Conservation (phyloP, 208 protist genomes). For the Leptomonas pyrrhocoris region DNA sequence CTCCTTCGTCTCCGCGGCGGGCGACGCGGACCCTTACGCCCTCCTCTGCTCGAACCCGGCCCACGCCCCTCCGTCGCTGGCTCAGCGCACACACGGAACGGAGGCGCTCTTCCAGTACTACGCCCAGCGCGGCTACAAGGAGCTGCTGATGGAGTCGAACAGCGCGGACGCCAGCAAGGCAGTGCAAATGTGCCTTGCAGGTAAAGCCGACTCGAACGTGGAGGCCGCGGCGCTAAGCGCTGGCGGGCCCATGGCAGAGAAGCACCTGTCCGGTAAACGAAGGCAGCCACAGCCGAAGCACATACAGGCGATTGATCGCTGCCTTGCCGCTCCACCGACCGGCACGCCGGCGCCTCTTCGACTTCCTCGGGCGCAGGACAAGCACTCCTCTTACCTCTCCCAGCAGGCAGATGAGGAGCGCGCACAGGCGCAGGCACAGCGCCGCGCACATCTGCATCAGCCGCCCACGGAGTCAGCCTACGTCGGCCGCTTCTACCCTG, state of each 20-base stretch:
- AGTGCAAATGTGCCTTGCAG: slow-evolving; percentile 21
- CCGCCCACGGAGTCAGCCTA: slow-evolving; percentile 20
- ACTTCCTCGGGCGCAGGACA: slow-evolving; percentile 20
- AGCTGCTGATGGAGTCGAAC: slow-evolving; percentile 27
- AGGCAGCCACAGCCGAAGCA: slow-evolving; percentile 10
- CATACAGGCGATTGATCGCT: slow-evolving; percentile 17
- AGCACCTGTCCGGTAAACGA: neutral
- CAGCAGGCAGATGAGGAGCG: slow-evolving; percentile 21
- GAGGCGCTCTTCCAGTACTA: slow-evolving; percentile 64
- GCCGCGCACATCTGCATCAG: slow-evolving; percentile 24
- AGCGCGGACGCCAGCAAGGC: slow-evolving; percentile 18
- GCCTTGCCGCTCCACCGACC: neutral
- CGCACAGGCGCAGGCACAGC: slow-evolving; percentile 9
- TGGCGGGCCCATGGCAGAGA: neutral
- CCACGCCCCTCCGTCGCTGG: slow-evolving; percentile 23
- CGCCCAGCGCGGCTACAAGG: slow-evolving; percentile 50
- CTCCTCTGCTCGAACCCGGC: slow-evolving; percentile 24
- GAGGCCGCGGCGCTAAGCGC: neutral
- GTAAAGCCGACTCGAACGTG: neutral
- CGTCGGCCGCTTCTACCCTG: slow-evolving; percentile 30
- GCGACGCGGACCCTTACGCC: slow-evolving; percentile 18
- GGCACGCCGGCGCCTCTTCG: slow-evolving; percentile 15
- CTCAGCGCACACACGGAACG: slow-evolving; percentile 14
- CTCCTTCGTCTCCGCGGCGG: slow-evolving; percentile 11
- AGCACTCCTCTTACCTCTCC: slow-evolving; percentile 17